A percentile compares a stretch with the other conserved stretches of the same genome.
Evolutionary conservation across 495 filamentous ascomycete genomes (phyloP).

Genomic region (Endocarpon pusillum): DNA sequence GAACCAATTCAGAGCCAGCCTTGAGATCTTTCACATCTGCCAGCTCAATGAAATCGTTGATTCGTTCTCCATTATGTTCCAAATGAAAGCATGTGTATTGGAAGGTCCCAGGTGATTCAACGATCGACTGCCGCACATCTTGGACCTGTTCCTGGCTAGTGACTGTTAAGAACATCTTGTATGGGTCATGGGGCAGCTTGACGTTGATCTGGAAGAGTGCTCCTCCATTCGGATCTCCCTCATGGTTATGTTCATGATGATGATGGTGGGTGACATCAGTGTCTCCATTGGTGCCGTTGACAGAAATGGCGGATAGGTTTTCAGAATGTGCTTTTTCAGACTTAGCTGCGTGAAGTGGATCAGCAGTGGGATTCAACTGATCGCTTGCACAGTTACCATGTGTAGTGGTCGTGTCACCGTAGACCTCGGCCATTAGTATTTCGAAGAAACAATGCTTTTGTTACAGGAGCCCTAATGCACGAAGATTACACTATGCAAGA

Average conservation of each 20-base stretch:
- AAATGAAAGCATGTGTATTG: constrained; percentile 99
- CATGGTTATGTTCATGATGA: constrained; percentile 9
- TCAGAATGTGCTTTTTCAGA: too few relatives aligned
- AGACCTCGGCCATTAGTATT: constrained; percentile 4
- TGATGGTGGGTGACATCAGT: too few relatives aligned
- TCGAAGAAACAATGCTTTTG: too few relatives aligned
- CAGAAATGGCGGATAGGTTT: too few relatives aligned
- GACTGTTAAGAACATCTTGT: constrained; percentile 77
- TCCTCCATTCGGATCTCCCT: constrained; percentile 24
- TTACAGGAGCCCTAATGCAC: too few relatives aligned
- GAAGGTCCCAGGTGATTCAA: constrained; percentile 82
- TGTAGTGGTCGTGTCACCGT: constrained; percentile 6
- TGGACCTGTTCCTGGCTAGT: constrained; percentile 91
- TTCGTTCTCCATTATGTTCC: constrained; percentile 62
- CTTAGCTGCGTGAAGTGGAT: not conserved
- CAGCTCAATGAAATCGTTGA: constrained; percentile 91
- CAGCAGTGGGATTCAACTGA: not conserved
- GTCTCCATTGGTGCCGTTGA: too few relatives aligned
- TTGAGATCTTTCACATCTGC: constrained; percentile 74
- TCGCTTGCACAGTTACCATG: not conserved
- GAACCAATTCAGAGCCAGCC: constrained; percentile 51
- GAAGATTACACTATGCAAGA: too few relatives aligned
- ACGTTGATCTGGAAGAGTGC: constrained; percentile 68
- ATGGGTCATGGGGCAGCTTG: constrained; percentile 63
- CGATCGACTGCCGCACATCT: constrained; percentile 90